Evolutionary conservation across 345 rosid species (phyloP).

Genomic region (Arabis hirsuta): DNA sequence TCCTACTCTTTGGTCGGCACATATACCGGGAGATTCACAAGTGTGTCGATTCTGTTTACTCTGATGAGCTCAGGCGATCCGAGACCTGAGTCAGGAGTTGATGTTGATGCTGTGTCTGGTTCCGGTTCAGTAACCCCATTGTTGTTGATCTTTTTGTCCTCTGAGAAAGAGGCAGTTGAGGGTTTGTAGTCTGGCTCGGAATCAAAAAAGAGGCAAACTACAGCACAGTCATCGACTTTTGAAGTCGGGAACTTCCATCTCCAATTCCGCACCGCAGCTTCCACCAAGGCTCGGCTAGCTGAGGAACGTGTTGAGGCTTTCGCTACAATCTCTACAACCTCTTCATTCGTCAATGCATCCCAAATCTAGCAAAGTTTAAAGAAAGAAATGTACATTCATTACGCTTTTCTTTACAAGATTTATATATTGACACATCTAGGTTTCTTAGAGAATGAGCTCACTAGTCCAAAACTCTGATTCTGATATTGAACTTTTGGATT

Average conservation of each 20-base stretch:
- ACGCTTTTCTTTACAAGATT: neutral
- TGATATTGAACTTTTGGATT: neutral
- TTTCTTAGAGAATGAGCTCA: conserved; percentile 22
- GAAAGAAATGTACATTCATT: neutral
- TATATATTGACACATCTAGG: conserved; percentile 67
- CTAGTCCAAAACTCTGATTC: neutral
- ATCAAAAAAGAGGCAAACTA: conserved; percentile 88
- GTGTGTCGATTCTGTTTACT: conserved; percentile 72
- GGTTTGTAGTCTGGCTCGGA: conserved; percentile 46
- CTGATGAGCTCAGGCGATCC: conserved; percentile 87
- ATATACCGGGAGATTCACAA: conserved; percentile 65
- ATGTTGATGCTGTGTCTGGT: conserved; percentile 39
- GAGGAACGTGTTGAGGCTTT: conserved; percentile 69
- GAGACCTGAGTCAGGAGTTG: conserved; percentile 42
- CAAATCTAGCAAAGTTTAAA: conserved; percentile 59
- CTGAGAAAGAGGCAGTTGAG: conserved; percentile 54
- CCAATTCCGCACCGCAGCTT: conserved; percentile 87
- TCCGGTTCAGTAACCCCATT: neutral
- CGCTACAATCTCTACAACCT: conserved; percentile 81
- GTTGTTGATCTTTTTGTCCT: conserved; percentile 24
- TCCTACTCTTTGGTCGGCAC: conserved; percentile 54
- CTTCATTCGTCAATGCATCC: conserved; percentile 91
- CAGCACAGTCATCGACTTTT: conserved; percentile 96
- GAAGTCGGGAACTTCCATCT: conserved; percentile 90
- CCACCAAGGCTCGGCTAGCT: conserved; percentile 82